These are phyloP conservation scores for Oryza glumipatula DNA, from an alignment of 176 grass and related monocot species.

Conservation along the genomic window DNA sequence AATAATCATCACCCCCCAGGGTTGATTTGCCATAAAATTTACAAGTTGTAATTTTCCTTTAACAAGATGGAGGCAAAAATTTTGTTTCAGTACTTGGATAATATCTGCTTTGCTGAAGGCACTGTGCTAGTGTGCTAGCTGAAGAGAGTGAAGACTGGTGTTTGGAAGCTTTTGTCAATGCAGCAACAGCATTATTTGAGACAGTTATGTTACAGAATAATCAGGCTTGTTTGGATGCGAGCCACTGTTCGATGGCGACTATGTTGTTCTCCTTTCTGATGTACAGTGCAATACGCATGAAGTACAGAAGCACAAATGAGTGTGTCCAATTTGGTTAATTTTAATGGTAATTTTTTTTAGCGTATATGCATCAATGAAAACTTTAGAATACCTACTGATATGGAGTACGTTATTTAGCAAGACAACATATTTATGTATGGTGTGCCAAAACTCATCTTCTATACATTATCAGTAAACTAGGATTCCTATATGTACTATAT, in stretches of 20 bases:
- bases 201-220: conserved; percentile 35
- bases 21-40: neutral
- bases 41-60: conserved; percentile 15
- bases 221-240: conserved; percentile 11
- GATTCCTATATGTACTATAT: neutral
- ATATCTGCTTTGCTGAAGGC: neutral
- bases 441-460: neutral
- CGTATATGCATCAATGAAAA: neutral
- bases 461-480: neutral
- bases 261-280: neutral
- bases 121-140: neutral
- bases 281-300: neutral
- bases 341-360: neutral
- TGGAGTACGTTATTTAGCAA: neutral
- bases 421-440: neutral
- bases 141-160: neutral
- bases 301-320: conserved; percentile 3
- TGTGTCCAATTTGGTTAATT: neutral
- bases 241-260: neutral
- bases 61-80: conserved; percentile 12
- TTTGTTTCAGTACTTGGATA: conserved; percentile 10
- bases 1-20: conserved; percentile 15
- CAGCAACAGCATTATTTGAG: conserved; percentile 12
- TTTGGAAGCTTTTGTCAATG: conserved; percentile 9
- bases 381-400: too few species aligned